Conservation (phyloP, 179 eudicot genomes). For the Dionaea muscipula region DNA sequence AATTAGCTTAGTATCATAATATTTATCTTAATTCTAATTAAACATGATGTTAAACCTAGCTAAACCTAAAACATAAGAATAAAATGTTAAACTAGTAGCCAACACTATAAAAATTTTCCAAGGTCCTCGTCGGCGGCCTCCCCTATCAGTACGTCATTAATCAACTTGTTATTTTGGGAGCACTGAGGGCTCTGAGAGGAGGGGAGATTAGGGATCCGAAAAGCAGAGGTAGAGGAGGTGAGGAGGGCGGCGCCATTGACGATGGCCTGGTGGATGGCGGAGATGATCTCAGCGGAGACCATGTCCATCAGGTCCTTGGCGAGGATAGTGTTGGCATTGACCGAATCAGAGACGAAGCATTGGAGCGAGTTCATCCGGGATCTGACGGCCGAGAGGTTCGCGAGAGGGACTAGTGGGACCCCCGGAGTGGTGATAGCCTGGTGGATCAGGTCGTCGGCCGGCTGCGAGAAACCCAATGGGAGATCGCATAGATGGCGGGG, state of each 20-base stretch:
- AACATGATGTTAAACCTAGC: too few relatives aligned
- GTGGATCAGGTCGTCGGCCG: neutral
- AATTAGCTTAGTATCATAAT: too few relatives aligned
- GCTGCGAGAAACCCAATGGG: neutral
- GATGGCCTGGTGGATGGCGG: constrained; percentile 54
- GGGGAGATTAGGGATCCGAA: constrained; percentile 4
- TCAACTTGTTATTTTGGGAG: neutral
- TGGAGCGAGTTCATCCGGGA: constrained; percentile 50
- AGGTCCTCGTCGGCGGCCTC: constrained; percentile 9
- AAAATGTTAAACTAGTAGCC: too few relatives aligned
- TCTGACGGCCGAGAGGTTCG: constrained; percentile 36
- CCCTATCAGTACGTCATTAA: neutral
- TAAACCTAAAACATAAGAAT: too few relatives aligned
- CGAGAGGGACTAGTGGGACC: constrained; percentile 20
- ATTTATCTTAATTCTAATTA: too few relatives aligned
- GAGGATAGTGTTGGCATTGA: constrained; percentile 31
- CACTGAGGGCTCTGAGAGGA: neutral
- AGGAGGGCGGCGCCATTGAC: constrained; percentile 65
- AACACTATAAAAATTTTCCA: too few relatives aligned
- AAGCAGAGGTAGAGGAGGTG: constrained; percentile 13
- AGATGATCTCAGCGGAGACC: constrained; percentile 42
- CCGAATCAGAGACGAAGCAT: constrained; percentile 34
- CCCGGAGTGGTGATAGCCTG: neutral
- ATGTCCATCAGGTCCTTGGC: constrained; percentile 21
- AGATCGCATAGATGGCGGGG: neutral